Conservation (phyloP, 2,329 filamentous ascomycete species). For the Claviceps arundinis region DNA sequence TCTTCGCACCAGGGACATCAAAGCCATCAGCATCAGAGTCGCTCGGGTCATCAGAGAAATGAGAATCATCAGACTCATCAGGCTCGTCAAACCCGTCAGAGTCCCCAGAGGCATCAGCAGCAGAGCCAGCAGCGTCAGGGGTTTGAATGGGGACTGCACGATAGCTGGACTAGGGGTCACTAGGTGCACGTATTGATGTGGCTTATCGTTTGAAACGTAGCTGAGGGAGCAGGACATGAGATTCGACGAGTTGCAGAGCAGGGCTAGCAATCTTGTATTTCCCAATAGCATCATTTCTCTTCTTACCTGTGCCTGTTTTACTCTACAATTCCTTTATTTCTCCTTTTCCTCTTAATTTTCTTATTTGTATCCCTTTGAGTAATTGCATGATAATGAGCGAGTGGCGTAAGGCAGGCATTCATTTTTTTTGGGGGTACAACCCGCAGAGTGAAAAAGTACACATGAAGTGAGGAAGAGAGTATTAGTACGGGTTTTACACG, state of each 20-base stretch:
- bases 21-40: neutral
- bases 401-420: neutral
- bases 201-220: neutral
- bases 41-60: neutral
- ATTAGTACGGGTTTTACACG: no score
- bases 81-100: neutral
- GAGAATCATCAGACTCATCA: neutral
- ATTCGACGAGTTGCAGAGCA: neutral
- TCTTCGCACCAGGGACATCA: constrained; percentile 1
- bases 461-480: no score
- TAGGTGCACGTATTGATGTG: neutral
- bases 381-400: no score
- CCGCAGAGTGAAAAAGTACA: no score
- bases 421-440: neutral
- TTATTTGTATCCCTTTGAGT: neutral
- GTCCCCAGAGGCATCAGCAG: neutral
- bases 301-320: neutral
- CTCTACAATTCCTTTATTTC: neutral
- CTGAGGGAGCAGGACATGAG: neutral
- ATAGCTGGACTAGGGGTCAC: constrained; percentile 3
- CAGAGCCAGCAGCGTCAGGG: constrained; percentile 2
- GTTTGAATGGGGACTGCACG: constrained; percentile 5
- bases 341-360: neutral
- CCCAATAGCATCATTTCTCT: neutral
- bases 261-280: neutral